Evolutionary conservation across 2,329 filamentous ascomycete species (phyloP).

Genomic region (Pestalotiopsis sp.): DNA sequence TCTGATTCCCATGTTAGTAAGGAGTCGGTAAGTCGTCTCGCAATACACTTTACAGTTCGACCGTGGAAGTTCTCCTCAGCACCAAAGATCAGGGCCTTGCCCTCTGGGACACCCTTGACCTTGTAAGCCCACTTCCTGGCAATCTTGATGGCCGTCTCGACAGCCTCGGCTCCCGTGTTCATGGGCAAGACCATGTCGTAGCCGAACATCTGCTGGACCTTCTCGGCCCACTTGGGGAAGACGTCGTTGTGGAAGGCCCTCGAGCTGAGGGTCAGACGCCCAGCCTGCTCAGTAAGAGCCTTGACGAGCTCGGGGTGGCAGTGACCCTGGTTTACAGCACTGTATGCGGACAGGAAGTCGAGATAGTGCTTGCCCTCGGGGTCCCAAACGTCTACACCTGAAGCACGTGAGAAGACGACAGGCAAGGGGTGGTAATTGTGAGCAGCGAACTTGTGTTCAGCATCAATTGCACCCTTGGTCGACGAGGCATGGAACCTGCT

Average conservation of each 20-base stretch:
- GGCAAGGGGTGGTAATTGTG: conserved; percentile 99
- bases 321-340: conserved; percentile 96
- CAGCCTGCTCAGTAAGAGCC: conserved; percentile 84
- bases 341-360: conserved; percentile 97
- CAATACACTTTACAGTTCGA: conserved; percentile 68
- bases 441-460: conserved; percentile 82
- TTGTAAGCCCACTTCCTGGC: conserved; percentile 98
- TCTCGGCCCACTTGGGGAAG: conserved; percentile 93
- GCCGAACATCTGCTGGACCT: conserved; percentile 83
- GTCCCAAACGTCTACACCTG: conserved; percentile 91
- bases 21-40: neutral
- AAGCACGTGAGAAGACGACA: conserved; percentile 84
- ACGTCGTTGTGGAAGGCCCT: conserved; percentile 98
- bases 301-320: conserved; percentile 96
- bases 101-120: conserved; percentile 83
- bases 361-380: conserved; percentile 94
- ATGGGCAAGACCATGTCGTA: conserved; percentile 98
- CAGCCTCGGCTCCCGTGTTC: conserved; percentile 96
- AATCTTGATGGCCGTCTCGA: conserved; percentile 95
- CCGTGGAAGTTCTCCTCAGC: conserved; percentile 95
- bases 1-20: conserved; percentile 46
- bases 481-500: conserved; percentile 72
- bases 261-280: conserved; percentile 86
- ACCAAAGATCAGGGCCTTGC: conserved; percentile 81
- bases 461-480: conserved; percentile 74